phyloP scores from a whole-genome alignment of 805 yeast species.

The Starmerella geochares region DNA sequence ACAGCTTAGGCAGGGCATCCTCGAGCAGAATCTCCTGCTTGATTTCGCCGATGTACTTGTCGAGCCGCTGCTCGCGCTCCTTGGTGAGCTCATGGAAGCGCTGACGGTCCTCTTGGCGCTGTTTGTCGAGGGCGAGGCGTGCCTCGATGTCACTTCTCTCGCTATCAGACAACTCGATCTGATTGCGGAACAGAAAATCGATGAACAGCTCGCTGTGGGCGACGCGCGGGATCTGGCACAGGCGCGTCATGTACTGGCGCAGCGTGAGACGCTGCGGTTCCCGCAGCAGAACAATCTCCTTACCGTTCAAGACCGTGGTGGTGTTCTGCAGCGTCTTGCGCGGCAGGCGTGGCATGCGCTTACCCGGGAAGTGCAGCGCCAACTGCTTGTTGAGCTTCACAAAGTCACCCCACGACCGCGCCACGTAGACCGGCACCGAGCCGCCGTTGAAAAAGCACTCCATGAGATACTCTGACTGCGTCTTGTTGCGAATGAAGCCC shows the following conservation, averaged over 20 bases:
- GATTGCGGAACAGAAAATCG: constrained; percentile 42
- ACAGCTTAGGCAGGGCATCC: constrained; percentile 50
- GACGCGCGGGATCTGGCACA: constrained; percentile 47
- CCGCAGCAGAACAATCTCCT: constrained; percentile 40
- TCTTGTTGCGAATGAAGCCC: constrained; percentile 27
- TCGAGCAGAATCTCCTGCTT: constrained; percentile 44
- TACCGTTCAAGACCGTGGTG: constrained; percentile 11
- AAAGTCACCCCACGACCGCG: constrained; percentile 62
- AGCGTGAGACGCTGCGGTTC: constrained; percentile 71
- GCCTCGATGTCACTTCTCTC: constrained; percentile 49
- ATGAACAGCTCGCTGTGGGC: constrained; percentile 43
- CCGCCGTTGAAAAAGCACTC: constrained; percentile 27
- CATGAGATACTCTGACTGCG: constrained; percentile 29
- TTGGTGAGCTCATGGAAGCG: constrained; percentile 64
- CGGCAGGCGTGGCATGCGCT: constrained; percentile 51
- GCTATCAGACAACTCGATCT: constrained; percentile 34
- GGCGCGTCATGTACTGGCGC: constrained; percentile 54
- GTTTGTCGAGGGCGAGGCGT: constrained; percentile 53
- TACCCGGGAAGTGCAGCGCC: constrained; percentile 53
- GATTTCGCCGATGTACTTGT: constrained; percentile 48
- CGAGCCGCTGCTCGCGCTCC: constrained; percentile 44
- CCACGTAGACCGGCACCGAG: constrained; percentile 38
- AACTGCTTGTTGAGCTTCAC: constrained; percentile 45
- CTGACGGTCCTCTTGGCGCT: constrained; percentile 50
- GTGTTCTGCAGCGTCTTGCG: constrained; percentile 35